Evolutionary conservation across 2,329 filamentous ascomycete genomes (phyloP).

Genomic region (Neofusicoccum cordaticola): DNA sequence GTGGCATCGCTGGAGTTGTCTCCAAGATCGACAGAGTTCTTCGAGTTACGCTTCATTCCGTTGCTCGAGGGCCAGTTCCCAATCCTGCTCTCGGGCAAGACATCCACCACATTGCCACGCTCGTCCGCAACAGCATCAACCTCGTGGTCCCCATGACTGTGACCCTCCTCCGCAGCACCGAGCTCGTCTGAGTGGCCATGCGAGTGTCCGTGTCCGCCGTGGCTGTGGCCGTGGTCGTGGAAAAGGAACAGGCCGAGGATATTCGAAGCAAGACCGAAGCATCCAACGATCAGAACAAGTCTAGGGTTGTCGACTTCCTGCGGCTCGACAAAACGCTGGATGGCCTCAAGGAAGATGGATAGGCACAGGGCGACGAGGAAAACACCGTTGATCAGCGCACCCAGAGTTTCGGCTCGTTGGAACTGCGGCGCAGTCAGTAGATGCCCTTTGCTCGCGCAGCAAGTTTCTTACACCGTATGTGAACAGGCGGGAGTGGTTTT

Average conservation of each 20-base stretch:
- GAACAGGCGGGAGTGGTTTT: slow-evolving; percentile 79
- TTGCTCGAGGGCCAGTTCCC: slow-evolving; percentile 46
- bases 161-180: slow-evolving; percentile 51
- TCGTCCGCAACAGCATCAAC: slow-evolving; percentile 53
- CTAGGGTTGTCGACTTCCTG: slow-evolving; percentile 81
- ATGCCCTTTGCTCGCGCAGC: neutral
- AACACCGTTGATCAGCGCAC: slow-evolving; percentile 94
- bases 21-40: neutral
- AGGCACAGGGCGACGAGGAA: slow-evolving; percentile 95
- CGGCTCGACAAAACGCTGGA: slow-evolving; percentile 87
- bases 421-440: slow-evolving; percentile 55
- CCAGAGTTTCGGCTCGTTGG: slow-evolving; percentile 94
- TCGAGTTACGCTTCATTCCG: neutral
- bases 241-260: slow-evolving; percentile 85
- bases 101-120: slow-evolving; percentile 57
- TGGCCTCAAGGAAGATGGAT: slow-evolving; percentile 92
- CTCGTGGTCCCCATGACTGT: slow-evolving; percentile 38
- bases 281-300: slow-evolving; percentile 87
- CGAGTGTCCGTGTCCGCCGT: slow-evolving; percentile 57
- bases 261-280: slow-evolving; percentile 81
- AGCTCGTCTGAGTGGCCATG: slow-evolving; percentile 39
- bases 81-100: slow-evolving; percentile 62
- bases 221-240: slow-evolving; percentile 86
- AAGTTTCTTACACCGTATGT: slow-evolving; percentile 76
- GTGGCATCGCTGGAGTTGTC: slow-evolving; percentile 4